Evolutionary conservation across 2,329 filamentous ascomycete species (phyloP), one percentile per base, ranked within the genome.

Genomic region (Thielaviopsis populi): DNA sequence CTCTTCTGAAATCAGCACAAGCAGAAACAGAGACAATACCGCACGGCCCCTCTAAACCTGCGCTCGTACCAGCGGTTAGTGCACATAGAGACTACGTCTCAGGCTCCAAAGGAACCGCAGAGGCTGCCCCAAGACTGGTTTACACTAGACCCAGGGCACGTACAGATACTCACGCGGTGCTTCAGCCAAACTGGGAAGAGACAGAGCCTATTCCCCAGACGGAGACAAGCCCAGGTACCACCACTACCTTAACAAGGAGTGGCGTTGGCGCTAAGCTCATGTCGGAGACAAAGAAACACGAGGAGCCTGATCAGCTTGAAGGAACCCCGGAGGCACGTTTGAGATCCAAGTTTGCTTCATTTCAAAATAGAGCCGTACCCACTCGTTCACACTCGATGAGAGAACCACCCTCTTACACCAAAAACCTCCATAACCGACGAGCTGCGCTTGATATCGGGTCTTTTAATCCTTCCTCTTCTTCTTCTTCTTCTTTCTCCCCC

Each of bases 221-320:
- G 30, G 42, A 50, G 27, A 48, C 59, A 61, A 50, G 59, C 7
- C n/a, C 59, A 33, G 59, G 43, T 61, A 33, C 41, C 43, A 46
- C 30, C 27, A 15, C 59, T 61, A 24, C 15, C n/a, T 37, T 22
- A n/a, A 56, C 53, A 56, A 56, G 53, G 53, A 56, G 7, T 56
- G 53, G 53, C 27, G 27, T 17, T 61, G 27, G 43, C 15, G 42
- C 59, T 61, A 46, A 46, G n/a, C 59, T 37, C 19, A 46, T 48
- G 42, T 43, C 59, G 42, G 19, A 27, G 48, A 40, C 30, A 56
- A 56, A 63, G 61, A 61, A 61, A 63, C 61, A 40, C 46, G 17
- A 46, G 37, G 61, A 66, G 61, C 61, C 59, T 63, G 64, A 66
- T 66, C 64, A 66, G n/a, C 58, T 62, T n/a, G 61, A 61, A 59